Evolutionary conservation across 805 yeast species (phyloP), one percentile per base, ranked within the genome.

Genomic region (Saccharomycopsis olivae): DNA sequence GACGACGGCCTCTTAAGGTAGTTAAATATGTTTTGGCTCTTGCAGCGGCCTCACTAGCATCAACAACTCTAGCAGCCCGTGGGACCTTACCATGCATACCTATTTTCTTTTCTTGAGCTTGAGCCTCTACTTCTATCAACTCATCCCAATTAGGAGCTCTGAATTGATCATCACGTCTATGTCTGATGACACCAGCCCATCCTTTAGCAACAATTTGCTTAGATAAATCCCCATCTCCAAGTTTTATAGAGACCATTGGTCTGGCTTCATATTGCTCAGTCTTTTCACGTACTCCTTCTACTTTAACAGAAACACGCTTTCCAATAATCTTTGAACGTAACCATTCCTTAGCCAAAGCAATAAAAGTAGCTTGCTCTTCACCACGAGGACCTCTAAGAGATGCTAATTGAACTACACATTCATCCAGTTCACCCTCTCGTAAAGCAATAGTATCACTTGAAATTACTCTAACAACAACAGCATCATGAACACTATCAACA

Each of bases 101-200:
- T 34, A 63, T 63, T 49, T 77, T 72, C 18, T 60, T 59, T 40
- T 66, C 69, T 44, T 61, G 64, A 13, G 88, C 80, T 31, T 64
- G 64, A 31, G 67, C 64, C 56, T 86, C 94, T 36, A 75, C 64
- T 53, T 82, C 94, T 33, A 81, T 59, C 41, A 85, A 65, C 36
- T 67, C 68, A 53, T 85, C 95, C 89, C 94, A 84, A 50, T 75
- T 70, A 24, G 75, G 68, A 2, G 92, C 75, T 49, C 84, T 68
- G 52, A 77, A 84, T 10, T 68, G 60, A 34, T 78, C 82, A 43
- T 79, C 84, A 58, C 78, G 78, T 54, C 78, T 75, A 60, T 83
- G 94, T 54, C 74, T 75, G 43, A 82, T 68, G 18, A 84, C 94
- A n/a, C 79, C 62, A 13, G 88, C 94, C 57, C 64, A 74, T 5